Conservation (phyloP, 768 basidiomycete genomes). For the Suillus placidus region DNA sequence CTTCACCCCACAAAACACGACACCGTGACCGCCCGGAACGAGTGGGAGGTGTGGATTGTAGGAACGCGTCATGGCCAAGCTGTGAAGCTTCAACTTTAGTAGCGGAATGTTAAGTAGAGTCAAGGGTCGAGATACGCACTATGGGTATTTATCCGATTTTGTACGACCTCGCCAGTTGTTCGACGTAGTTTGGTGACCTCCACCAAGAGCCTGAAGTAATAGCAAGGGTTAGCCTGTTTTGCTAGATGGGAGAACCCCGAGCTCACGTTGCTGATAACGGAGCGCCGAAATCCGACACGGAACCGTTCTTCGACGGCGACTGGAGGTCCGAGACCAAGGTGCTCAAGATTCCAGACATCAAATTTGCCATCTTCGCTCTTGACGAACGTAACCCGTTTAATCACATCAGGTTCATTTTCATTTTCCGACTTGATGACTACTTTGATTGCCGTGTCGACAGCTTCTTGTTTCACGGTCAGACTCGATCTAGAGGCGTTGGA, state of each 20-base stretch:
- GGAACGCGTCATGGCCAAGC: slow-evolving; percentile 16
- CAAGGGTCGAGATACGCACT: not conserved
- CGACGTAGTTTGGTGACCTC: not conserved
- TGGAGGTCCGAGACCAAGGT: slow-evolving; percentile 15
- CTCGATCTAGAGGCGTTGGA: not conserved
- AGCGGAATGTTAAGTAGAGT: not conserved
- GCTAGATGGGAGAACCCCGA: not conserved
- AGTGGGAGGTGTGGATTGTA: slow-evolving; percentile 22
- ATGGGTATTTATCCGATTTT: not conserved
- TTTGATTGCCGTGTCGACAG: not conserved
- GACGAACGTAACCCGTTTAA: not conserved
- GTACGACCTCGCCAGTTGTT: slow-evolving; percentile 6
- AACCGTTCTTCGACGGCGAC: slow-evolving; percentile 13
- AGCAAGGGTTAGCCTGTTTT: not conserved
- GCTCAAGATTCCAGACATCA: slow-evolving; percentile 14
- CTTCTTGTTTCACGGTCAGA: not conserved
- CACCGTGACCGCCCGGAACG: slow-evolving; percentile 19
- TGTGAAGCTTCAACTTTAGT: slow-evolving; percentile 2
- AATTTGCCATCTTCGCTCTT: slow-evolving; percentile 15
- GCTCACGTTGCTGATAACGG: slow-evolving; percentile 21
- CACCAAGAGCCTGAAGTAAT: slow-evolving; percentile 2
- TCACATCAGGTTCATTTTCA: slow-evolving; percentile 4
- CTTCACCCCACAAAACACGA: slow-evolving; percentile 13
- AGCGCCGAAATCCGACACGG: slow-evolving; percentile 17
- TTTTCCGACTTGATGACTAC: slow-evolving; percentile 15